These are phyloP conservation scores for Apium graveolens DNA, from an alignment of 129 eudicot genomes.

Conservation along the genomic window DNA sequence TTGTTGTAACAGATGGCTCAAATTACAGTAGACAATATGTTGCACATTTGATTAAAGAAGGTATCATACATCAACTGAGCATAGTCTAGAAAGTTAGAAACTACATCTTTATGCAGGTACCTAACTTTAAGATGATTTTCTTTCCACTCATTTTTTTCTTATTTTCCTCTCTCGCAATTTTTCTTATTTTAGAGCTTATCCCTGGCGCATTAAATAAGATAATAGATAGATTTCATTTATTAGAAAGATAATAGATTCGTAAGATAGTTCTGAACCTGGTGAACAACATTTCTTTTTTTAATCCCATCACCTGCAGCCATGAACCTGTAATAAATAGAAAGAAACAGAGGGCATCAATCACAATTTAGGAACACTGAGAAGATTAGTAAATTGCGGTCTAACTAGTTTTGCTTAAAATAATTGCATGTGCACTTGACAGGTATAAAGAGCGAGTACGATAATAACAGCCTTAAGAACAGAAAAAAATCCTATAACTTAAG, in stretches of 20 bases:
- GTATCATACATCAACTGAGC: background rate
- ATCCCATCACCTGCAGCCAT: slow-evolving; percentile 85
- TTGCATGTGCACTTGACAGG: background rate
- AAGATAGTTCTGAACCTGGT: slow-evolving; percentile 46
- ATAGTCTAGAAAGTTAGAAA: background rate
- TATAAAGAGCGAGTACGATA: background rate
- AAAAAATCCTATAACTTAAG: background rate
- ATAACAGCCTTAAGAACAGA: background rate
- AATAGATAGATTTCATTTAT: background rate
- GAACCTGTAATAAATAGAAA: slow-evolving; percentile 36
- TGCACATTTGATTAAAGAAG: background rate
- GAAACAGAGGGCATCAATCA: background rate
- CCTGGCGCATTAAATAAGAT: background rate
- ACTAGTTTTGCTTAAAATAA: background rate
- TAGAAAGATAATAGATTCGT: background rate
- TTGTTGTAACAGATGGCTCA: background rate
- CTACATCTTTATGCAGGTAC: background rate
- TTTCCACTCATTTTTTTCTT: background rate
- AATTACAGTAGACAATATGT: background rate
- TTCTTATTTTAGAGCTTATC: background rate
- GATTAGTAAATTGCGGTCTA: background rate
- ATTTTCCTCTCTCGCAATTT: background rate
- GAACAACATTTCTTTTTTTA: slow-evolving; percentile 60
- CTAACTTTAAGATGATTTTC: background rate
- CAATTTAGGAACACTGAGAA: background rate